Conservation (phyloP, 179 eudicot species). For the Gypsophila paniculata region DNA sequence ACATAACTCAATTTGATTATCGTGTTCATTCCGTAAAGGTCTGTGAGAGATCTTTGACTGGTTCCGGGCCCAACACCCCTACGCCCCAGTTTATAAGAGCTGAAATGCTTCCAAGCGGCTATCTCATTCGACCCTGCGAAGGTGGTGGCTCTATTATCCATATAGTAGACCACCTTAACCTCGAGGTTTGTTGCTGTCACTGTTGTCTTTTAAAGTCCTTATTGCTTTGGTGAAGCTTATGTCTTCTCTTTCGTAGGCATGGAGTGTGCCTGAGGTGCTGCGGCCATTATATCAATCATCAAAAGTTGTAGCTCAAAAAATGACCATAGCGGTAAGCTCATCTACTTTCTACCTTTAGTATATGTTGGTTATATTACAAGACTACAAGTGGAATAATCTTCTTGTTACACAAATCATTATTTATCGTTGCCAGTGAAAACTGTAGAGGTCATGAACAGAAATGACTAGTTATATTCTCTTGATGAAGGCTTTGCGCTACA, state of each 20-base stretch:
- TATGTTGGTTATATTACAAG: too few species aligned
- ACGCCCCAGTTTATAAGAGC: constrained; percentile 80
- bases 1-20: too few species aligned
- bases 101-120: constrained; percentile 95
- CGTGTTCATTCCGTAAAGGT: constrained; percentile 46
- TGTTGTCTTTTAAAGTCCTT: too few species aligned
- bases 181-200: constrained; percentile 88
- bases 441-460: neutral
- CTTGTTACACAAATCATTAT: too few species aligned
- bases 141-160: constrained; percentile 96
- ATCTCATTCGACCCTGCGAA: constrained; percentile 88
- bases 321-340: constrained; percentile 93
- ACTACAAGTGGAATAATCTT: too few species aligned
- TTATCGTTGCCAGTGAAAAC: too few species aligned
- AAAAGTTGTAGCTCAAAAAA: constrained; percentile 86
- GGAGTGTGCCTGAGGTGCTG: constrained; percentile 94
- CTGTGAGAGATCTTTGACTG: constrained; percentile 94
- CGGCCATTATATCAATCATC: constrained; percentile 92
- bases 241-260: too few species aligned
- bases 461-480: constrained; percentile 9
- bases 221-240: too few species aligned
- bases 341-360: too few species aligned
- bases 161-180: constrained; percentile 89
- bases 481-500: constrained; percentile 69
- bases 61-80: constrained; percentile 71